phyloP scores from a whole-genome alignment of 2,329 filamentous ascomycete species.

The Hymenoscyphus infarciens region DNA sequence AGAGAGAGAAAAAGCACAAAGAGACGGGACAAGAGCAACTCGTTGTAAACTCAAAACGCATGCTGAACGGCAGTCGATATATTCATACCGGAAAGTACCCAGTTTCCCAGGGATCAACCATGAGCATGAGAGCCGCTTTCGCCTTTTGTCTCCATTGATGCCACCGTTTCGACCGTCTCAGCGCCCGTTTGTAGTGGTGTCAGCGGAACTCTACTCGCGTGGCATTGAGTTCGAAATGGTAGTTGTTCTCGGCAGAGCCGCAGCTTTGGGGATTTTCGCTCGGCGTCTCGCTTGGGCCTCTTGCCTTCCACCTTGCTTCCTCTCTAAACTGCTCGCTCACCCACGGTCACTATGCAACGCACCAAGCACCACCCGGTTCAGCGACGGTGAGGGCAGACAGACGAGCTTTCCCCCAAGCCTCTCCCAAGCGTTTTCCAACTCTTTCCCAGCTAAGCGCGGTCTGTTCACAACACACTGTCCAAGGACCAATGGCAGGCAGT shows the following conservation, averaged over 20 bases:
- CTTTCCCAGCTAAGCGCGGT: background rate
- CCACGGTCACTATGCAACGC: too few species aligned
- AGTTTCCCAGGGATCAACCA: background rate
- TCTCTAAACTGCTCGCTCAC: too few species aligned
- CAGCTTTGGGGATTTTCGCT: background rate
- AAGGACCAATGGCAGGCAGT: background rate
- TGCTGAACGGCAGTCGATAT: background rate
- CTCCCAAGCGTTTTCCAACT: background rate
- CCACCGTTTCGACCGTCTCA: constrained; percentile 1
- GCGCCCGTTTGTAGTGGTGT: background rate
- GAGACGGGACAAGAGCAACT: background rate
- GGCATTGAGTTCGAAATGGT: background rate
- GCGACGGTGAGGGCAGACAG: too few species aligned
- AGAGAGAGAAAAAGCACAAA: background rate
- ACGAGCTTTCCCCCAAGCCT: too few species aligned
- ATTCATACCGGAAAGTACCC: background rate
- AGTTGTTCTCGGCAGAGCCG: background rate
- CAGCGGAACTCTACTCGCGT: background rate
- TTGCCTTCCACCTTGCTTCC: background rate
- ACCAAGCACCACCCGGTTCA: too few species aligned
- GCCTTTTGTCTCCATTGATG: background rate
- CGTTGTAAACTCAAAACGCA: background rate
- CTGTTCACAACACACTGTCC: background rate
- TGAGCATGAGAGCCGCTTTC: constrained; percentile 1
- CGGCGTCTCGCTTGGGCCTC: background rate